Percentiles rank a stretch among this genome's conserved stretches.
Conservation (phyloP, 768 basidiomycete genomes). For the Hysterangium stoloniferum region DNA sequence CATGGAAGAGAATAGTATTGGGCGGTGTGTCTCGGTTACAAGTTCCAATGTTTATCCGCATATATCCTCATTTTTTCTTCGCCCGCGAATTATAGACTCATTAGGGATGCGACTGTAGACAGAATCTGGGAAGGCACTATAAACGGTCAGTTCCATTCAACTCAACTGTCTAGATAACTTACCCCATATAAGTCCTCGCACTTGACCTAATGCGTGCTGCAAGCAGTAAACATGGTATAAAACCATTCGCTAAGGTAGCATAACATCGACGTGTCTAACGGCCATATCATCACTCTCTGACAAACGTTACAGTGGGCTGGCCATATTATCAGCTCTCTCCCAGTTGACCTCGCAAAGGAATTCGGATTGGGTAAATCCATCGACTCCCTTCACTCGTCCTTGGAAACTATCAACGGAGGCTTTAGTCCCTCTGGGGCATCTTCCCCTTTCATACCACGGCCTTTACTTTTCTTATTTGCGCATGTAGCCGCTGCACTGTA, state of each 20-base stretch:
- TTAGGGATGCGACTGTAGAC: constrained; percentile 66
- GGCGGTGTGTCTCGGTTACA: constrained; percentile 30
- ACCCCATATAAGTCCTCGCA: constrained; percentile 48
- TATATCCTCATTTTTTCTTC: background rate
- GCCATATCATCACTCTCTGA: background rate
- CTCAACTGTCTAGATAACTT: background rate
- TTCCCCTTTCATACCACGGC: constrained; percentile 43
- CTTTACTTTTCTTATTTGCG: constrained; percentile 52
- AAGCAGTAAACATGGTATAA: constrained; percentile 34
- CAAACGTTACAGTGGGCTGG: constrained; percentile 42
- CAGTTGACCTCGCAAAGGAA: constrained; percentile 25
- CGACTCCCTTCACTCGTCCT: constrained; percentile 28
- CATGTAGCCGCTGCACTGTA: constrained; percentile 44
- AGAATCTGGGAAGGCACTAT: constrained; percentile 77
- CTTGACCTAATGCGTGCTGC: constrained; percentile 57
- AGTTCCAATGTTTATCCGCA: too few species aligned
- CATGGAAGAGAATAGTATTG: constrained; percentile 76
- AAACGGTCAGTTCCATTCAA: background rate
- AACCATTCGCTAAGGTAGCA: constrained; percentile 45
- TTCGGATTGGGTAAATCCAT: constrained; percentile 17
- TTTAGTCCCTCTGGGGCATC: constrained; percentile 32
- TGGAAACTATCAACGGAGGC: constrained; percentile 32
- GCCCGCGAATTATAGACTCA: constrained; percentile 28
- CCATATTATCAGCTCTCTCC: constrained; percentile 34
- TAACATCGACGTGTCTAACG: background rate